Conservation (phyloP, 805 yeast genomes). For the Ogataea kodamae region DNA sequence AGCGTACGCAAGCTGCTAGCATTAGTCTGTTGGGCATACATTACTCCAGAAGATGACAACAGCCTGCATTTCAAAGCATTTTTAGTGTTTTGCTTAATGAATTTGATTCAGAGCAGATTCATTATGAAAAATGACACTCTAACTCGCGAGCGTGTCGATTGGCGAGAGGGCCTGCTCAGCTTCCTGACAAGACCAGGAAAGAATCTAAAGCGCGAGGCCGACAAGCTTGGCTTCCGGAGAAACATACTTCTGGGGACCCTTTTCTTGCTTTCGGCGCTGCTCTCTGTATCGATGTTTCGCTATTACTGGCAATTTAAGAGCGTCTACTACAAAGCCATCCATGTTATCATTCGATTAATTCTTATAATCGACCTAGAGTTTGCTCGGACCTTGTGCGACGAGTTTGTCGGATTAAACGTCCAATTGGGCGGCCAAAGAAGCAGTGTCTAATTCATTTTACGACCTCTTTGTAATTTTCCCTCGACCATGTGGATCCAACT, state of each 20-base stretch:
- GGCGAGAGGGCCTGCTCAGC: conserved; percentile 21
- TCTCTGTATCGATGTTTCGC: conserved; percentile 20
- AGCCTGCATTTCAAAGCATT: conserved; percentile 29
- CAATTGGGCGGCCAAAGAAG: conserved; percentile 7
- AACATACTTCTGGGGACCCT: conserved; percentile 13
- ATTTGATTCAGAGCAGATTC: conserved; percentile 27
- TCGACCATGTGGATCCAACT: conserved; percentile 38
- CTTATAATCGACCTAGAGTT: conserved; percentile 25
- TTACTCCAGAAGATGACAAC: conserved; percentile 28
- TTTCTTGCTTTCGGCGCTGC: conserved; percentile 7
- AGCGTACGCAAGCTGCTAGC: conserved; percentile 28
- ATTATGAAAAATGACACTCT: conserved; percentile 20
- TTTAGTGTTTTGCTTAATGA: conserved; percentile 23
- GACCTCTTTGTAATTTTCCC: conserved; percentile 18
- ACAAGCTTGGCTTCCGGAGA: conserved; percentile 20
- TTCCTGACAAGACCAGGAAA: conserved; percentile 17
- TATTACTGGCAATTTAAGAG: conserved; percentile 17
- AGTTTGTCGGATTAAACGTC: conserved; percentile 17
- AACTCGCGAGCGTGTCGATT: conserved; percentile 6
- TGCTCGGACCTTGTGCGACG: conserved; percentile 20
- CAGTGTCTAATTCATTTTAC: conserved; percentile 1
- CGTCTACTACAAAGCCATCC: conserved; percentile 11
- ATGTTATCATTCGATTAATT: conserved; percentile 13
- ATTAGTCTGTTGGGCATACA: conserved; percentile 28
- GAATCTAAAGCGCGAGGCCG: conserved; percentile 19